Percentiles rank a stretch among this genome's conserved stretches.
phyloP scores from a whole-genome alignment of 495 filamentous ascomycete species.

The Poronia punctata region DNA sequence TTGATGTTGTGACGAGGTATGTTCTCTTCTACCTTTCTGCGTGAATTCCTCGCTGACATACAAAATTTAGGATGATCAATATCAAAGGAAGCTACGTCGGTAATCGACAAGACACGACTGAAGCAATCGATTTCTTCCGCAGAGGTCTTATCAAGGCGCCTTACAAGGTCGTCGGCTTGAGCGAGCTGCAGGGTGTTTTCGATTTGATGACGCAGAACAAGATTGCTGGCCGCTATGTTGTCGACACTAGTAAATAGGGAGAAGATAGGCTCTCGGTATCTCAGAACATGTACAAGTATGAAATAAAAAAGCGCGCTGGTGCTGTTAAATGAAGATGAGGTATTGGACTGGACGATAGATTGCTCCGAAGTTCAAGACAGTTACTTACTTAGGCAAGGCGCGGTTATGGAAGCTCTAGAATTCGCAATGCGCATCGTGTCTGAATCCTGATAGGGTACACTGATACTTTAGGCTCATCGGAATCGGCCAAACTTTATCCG shows the following conservation, averaged over 20 bases:
- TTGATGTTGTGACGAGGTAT: slow-evolving; percentile 64
- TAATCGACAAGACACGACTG: slow-evolving; percentile 74
- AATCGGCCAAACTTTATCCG: too few species aligned
- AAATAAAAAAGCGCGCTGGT: too few species aligned
- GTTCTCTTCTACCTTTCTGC: background rate
- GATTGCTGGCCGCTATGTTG: slow-evolving; percentile 84
- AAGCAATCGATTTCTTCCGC: slow-evolving; percentile 83
- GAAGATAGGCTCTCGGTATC: background rate
- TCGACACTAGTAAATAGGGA: slow-evolving; percentile 53
- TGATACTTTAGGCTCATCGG: too few species aligned
- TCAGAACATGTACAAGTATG: background rate
- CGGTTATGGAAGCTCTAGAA: too few species aligned
- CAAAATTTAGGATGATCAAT: slow-evolving; percentile 56
- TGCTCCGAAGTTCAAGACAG: too few species aligned
- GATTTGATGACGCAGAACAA: slow-evolving; percentile 65
- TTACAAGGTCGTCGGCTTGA: slow-evolving; percentile 73
- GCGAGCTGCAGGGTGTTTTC: slow-evolving; percentile 70
- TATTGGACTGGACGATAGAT: too few species aligned
- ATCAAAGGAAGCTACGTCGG: slow-evolving; percentile 94
- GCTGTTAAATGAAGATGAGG: too few species aligned
- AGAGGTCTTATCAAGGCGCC: slow-evolving; percentile 79
- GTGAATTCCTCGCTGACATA: background rate
- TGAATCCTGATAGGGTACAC: too few species aligned
- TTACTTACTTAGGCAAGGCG: too few species aligned
- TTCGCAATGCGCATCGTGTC: too few species aligned